Percentiles rank a stretch among this genome's conserved stretches.
phyloP scores from a whole-genome alignment of 2,329 filamentous ascomycete genomes.

The Pseudopithomyces chartarum region DNA sequence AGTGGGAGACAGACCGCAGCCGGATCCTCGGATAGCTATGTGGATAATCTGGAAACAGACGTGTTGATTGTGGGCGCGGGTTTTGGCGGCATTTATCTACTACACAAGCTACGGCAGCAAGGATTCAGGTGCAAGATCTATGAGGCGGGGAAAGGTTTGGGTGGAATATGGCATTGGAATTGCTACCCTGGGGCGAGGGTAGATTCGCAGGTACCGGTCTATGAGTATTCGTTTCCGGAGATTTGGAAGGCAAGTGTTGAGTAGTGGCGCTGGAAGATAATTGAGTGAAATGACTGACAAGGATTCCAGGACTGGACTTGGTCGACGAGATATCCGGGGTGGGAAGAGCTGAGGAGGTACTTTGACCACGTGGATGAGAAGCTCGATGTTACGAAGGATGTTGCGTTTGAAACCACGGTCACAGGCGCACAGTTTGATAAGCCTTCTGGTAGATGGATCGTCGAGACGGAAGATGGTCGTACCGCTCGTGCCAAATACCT shows the following conservation, averaged over 20 bases:
- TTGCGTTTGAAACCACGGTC: constrained; percentile 62
- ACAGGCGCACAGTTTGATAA: constrained; percentile 59
- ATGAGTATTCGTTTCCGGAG: constrained; percentile 54
- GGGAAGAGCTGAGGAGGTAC: constrained; percentile 60
- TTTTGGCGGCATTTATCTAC: constrained; percentile 49
- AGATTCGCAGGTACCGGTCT: constrained; percentile 53
- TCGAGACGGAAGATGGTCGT: constrained; percentile 59
- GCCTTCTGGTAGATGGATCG: constrained; percentile 53
- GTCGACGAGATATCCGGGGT: constrained; percentile 58
- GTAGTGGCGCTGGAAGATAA: background rate
- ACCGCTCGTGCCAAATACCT: constrained; percentile 57
- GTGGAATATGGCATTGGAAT: constrained; percentile 54
- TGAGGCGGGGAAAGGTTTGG: constrained; percentile 48
- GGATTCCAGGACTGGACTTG: constrained; percentile 61
- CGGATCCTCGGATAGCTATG: constrained; percentile 36
- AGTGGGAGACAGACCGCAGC: constrained; percentile 25
- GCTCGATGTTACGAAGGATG: constrained; percentile 61
- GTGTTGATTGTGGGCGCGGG: constrained; percentile 48
- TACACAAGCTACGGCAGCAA: constrained; percentile 48
- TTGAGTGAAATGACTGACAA: background rate
- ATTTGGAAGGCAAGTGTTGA: constrained; percentile 52
- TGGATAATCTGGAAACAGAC: constrained; percentile 42
- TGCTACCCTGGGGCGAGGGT: constrained; percentile 54
- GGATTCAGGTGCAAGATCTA: constrained; percentile 49
- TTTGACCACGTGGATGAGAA: constrained; percentile 65